Percentiles rank a stretch among this genome's conserved stretches.
phyloP scores from a whole-genome alignment of 2,329 filamentous ascomycete species.

The Pseudonectria foliicola region DNA sequence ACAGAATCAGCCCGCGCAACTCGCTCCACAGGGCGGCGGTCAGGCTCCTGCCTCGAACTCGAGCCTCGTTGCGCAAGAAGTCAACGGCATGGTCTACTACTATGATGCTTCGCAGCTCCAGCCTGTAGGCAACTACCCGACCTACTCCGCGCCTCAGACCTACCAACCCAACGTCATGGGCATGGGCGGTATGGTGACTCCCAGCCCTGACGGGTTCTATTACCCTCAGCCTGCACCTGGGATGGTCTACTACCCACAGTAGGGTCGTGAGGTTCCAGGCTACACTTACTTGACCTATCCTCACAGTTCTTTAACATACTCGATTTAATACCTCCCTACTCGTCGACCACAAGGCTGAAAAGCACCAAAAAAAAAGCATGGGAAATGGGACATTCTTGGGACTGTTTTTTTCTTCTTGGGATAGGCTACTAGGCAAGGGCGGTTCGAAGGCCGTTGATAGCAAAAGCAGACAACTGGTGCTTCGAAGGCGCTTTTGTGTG shows the following conservation, averaged over 20 bases:
- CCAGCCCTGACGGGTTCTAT: constrained; percentile 63
- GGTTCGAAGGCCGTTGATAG: constrained; percentile 2
- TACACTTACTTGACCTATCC: constrained; percentile 16
- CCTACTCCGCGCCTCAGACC: constrained; percentile 41
- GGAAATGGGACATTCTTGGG: constrained; percentile 12
- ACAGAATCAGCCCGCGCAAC: constrained; percentile 33
- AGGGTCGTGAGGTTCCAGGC: constrained; percentile 26
- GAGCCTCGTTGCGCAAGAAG: constrained; percentile 70
- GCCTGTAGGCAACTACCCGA: constrained; percentile 40
- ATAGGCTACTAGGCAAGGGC: constrained; percentile 4
- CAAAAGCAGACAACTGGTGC: constrained; percentile 1
- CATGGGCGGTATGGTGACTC: constrained; percentile 76
- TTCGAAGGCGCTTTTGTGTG: neutral
- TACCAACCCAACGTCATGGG: constrained; percentile 55
- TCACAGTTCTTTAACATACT: constrained; percentile 19
- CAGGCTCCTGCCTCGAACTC: constrained; percentile 23
- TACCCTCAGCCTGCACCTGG: constrained; percentile 50
- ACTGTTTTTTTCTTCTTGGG: constrained; percentile 5
- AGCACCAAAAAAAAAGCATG: constrained; percentile 14
- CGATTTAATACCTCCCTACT: constrained; percentile 24
- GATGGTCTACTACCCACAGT: constrained; percentile 57
- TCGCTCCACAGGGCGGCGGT: constrained; percentile 23
- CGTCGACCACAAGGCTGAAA: constrained; percentile 17
- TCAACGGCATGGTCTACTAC: constrained; percentile 95
- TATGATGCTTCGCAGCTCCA: constrained; percentile 72